Evolutionary conservation across 495 filamentous ascomycete species (phyloP).

Genomic region (Hamigera avellanea): DNA sequence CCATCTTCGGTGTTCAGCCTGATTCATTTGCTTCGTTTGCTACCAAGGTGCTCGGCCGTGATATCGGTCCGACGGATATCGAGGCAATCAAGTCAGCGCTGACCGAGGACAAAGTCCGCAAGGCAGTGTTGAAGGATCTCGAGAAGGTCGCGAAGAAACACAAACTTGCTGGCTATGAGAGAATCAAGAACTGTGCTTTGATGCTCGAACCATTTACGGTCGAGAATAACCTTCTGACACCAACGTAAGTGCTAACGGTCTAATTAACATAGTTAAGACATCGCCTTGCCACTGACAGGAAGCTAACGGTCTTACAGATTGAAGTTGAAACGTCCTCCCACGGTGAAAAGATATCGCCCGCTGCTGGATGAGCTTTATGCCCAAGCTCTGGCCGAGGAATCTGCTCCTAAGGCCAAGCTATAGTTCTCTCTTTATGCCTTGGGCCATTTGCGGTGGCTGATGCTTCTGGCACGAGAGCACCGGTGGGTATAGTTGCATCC

Average conservation of each 20-base stretch:
- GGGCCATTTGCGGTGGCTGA: slow-evolving; percentile 2
- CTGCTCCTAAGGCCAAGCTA: slow-evolving; percentile 43
- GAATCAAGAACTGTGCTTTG: slow-evolving; percentile 61
- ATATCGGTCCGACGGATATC: slow-evolving; percentile 48
- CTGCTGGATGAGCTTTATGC: slow-evolving; percentile 75
- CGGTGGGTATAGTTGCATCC: too few species aligned
- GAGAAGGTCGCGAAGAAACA: slow-evolving; percentile 71
- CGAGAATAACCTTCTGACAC: slow-evolving; percentile 89
- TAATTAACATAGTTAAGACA: background rate
- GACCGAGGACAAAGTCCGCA: slow-evolving; percentile 54
- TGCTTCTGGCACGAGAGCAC: too few species aligned
- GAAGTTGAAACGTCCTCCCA: slow-evolving; percentile 87
- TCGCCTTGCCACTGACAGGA: too few species aligned
- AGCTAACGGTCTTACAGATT: slow-evolving; percentile 47
- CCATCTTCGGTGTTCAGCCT: slow-evolving; percentile 76
- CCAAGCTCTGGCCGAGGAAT: slow-evolving; percentile 45
- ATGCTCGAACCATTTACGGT: slow-evolving; percentile 85
- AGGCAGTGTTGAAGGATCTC: slow-evolving; percentile 66
- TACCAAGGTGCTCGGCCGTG: slow-evolving; percentile 57
- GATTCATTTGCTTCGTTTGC: slow-evolving; percentile 71
- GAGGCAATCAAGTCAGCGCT: slow-evolving; percentile 54
- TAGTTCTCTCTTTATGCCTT: slow-evolving; percentile 8
- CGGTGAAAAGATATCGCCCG: slow-evolving; percentile 62
- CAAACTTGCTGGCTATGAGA: slow-evolving; percentile 84
- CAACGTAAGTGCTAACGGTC: slow-evolving; percentile 68